Conservation (phyloP, 129 eudicot species). For the Helianthus tuberosus region DNA sequence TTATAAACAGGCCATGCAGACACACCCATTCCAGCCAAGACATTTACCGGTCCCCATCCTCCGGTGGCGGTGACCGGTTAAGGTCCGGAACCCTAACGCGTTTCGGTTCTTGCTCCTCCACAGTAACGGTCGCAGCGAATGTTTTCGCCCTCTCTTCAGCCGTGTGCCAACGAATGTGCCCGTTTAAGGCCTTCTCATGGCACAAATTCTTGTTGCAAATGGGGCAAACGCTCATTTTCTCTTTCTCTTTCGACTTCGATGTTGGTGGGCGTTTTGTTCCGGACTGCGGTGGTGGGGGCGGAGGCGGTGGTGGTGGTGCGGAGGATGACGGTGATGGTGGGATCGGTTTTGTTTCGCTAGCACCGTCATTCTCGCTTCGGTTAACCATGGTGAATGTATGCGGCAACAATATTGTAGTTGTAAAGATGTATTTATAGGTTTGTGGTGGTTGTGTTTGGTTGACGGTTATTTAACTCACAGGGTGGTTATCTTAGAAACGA, state of each 20-base stretch:
- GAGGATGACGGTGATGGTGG: not conserved
- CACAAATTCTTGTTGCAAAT: not conserved
- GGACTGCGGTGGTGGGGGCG: not conserved
- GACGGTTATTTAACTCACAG: no score
- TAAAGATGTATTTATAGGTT: no score
- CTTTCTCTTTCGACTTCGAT: not conserved
- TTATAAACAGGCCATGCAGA: not conserved
- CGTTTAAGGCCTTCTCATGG: not conserved
- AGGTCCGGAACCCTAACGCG: not conserved
- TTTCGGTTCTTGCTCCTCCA: not conserved
- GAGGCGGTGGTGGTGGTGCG: not conserved
- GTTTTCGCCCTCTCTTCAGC: not conserved
- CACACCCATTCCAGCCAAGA: not conserved
- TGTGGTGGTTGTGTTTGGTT: no score
- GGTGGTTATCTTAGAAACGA: no score
- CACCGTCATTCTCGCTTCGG: not conserved
- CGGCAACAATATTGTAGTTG: no score
- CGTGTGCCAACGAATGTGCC: not conserved
- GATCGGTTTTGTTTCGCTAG: not conserved
- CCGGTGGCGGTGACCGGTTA: constrained; percentile 6
- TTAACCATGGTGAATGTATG: not conserved
- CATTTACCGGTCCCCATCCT: not conserved
- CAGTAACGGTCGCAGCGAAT: not conserved
- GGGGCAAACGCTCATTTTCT: not conserved
- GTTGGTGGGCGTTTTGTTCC: not conserved